Evolutionary conservation across 257 asterid species (phyloP).

Genomic region (Scutellaria minor): DNA sequence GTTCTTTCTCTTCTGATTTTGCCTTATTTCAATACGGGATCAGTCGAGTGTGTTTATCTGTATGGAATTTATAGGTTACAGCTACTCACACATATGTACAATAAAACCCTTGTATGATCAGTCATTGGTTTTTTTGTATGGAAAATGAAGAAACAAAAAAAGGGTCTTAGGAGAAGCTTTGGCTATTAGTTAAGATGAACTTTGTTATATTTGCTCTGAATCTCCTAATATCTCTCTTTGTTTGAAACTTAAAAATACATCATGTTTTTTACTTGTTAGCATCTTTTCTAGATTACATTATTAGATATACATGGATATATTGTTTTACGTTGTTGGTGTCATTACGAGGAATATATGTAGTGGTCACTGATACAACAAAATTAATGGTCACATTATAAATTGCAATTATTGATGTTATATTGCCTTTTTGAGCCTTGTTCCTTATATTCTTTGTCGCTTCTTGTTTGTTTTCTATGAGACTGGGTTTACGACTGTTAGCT

Average conservation of each 20-base stretch:
- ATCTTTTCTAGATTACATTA: neutral
- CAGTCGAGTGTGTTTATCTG: too few relatives aligned
- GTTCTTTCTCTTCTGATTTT: too few relatives aligned
- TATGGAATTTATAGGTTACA: too few relatives aligned
- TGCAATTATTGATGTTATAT: neutral
- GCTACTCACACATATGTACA: too few relatives aligned
- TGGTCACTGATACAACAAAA: neutral
- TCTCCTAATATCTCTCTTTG: neutral
- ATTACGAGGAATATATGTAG: neutral
- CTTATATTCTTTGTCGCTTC: neutral
- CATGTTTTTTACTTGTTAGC: neutral
- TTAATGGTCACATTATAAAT: neutral
- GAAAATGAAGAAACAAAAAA: too few relatives aligned
- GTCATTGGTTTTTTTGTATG: too few relatives aligned
- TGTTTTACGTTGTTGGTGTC: neutral
- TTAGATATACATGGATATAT: neutral
- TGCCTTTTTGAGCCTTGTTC: neutral
- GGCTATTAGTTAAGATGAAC: too few relatives aligned
- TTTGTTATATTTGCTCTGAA: neutral
- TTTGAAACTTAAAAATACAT: neutral
- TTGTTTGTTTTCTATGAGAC: neutral
- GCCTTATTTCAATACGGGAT: too few relatives aligned
- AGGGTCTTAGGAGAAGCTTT: too few relatives aligned
- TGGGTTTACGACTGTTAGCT: neutral
- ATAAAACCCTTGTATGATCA: too few relatives aligned